Evolutionary conservation across 768 basidiomycete species (phyloP).

Genomic region (Hemileccinum impolitum): DNA sequence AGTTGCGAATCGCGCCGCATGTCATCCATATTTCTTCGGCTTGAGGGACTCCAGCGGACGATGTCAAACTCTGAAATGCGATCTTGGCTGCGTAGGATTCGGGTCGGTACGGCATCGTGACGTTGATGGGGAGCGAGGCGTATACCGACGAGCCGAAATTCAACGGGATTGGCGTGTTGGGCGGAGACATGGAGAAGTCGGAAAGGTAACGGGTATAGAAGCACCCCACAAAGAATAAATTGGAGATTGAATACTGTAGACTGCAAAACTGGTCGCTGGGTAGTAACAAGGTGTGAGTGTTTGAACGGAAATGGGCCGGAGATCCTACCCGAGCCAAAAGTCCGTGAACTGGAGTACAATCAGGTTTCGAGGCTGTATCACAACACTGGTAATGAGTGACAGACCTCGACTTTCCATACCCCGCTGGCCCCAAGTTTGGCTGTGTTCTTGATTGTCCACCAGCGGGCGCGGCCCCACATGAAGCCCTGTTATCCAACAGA

Average conservation of each 20-base stretch:
- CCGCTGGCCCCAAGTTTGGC: slow-evolving; percentile 69
- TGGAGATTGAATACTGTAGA: slow-evolving; percentile 67
- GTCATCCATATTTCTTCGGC: slow-evolving; percentile 46
- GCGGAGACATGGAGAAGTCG: neutral
- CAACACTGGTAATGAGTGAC: neutral
- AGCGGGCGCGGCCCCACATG: slow-evolving; percentile 41
- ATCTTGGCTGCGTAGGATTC: neutral
- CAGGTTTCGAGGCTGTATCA: neutral
- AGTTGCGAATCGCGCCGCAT: slow-evolving; percentile 41
- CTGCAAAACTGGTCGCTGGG: slow-evolving; percentile 78
- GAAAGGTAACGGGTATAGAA: slow-evolving; percentile 44
- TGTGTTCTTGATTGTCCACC: slow-evolving; percentile 71
- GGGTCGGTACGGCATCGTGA: neutral
- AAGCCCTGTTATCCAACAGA: slow-evolving; percentile 49
- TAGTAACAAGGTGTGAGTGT: neutral
- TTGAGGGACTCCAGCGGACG: slow-evolving; percentile 12
- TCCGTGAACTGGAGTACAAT: slow-evolving; percentile 57
- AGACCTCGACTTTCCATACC: slow-evolving; percentile 68
- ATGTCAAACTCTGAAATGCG: neutral
- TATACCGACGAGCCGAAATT: neutral
- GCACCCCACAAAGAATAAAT: slow-evolving; percentile 71
- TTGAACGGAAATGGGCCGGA: neutral
- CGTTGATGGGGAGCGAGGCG: neutral
- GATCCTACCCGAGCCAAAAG: slow-evolving; percentile 80
- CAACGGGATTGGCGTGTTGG: no score